These are phyloP conservation scores for Aureobasidium pullulans DNA, from an alignment of 2,329 filamentous ascomycete genomes.

Conservation along the genomic window DNA sequence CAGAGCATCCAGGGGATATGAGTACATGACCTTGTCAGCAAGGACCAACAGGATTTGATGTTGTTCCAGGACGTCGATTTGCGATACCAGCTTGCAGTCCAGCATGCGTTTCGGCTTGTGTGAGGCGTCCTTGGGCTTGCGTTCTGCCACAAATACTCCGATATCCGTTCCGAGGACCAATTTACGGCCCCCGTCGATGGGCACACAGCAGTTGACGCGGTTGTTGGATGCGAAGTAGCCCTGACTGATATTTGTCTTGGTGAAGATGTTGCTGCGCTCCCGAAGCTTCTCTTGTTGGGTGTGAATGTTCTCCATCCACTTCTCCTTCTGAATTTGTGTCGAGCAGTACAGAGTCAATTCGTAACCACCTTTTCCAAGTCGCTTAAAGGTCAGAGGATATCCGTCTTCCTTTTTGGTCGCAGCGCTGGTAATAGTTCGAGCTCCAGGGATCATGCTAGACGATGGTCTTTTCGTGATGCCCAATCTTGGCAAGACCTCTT, in stretches of 20 bases:
- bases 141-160: constrained; percentile 86
- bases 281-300: constrained; percentile 80
- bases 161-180: constrained; percentile 90
- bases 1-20: constrained; percentile 79
- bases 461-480: constrained; percentile 81
- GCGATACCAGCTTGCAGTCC: constrained; percentile 79
- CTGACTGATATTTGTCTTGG: constrained; percentile 63
- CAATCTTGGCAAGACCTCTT: constrained; percentile 77
- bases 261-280: constrained; percentile 64
- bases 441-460: constrained; percentile 67
- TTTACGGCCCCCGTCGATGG: constrained; percentile 91
- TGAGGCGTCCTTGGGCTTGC: constrained; percentile 73
- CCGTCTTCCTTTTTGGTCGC: constrained; percentile 58
- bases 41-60: constrained; percentile 87
- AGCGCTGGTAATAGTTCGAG: constrained; percentile 43
- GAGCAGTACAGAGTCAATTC: constrained; percentile 83
- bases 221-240: constrained; percentile 87
- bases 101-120: constrained; percentile 72
- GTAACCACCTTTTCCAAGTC: constrained; percentile 92
- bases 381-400: constrained; percentile 91
- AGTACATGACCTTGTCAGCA: constrained; percentile 85
- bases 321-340: constrained; percentile 78
- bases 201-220: constrained; percentile 88
- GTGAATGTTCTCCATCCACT: constrained; percentile 96
- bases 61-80: constrained; percentile 93